Conservation (phyloP, 2,329 filamentous ascomycete species). For the Stachybotrys chlorohalonatus region DNA sequence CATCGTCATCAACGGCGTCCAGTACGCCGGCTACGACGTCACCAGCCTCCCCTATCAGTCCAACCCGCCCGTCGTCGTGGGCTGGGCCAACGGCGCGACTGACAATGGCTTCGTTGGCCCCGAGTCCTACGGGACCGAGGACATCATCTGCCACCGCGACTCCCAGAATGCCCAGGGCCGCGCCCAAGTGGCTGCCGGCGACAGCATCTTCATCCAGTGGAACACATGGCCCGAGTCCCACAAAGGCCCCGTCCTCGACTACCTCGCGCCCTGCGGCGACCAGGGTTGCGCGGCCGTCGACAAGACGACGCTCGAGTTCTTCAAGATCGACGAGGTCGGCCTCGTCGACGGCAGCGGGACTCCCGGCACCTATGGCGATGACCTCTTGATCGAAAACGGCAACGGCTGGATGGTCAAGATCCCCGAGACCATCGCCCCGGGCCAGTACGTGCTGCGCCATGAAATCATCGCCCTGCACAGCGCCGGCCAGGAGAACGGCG, state of each 20-base stretch:
- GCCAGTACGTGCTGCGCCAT: conserved; percentile 40
- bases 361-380: conserved; percentile 24
- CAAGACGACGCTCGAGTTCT: conserved; percentile 46
- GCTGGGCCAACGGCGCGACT: conserved; percentile 31
- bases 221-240: conserved; percentile 33
- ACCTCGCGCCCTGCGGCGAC: conserved; percentile 49
- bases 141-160: conserved; percentile 39
- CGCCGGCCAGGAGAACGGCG: conserved; percentile 32
- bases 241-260: conserved; percentile 50
- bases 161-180: conserved; percentile 27
- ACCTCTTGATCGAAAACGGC: conserved; percentile 32
- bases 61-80: conserved; percentile 15
- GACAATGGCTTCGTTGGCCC: conserved; percentile 43
- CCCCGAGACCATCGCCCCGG: conserved; percentile 23
- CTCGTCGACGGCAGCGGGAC: conserved; percentile 35
- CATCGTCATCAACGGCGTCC: conserved; percentile 15
- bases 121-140: conserved; percentile 24
- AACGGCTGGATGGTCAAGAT: conserved; percentile 25
- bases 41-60: conserved; percentile 10
- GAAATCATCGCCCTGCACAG: conserved; percentile 43
- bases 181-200: conserved; percentile 29
- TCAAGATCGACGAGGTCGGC: conserved; percentile 56
- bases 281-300: conserved; percentile 46
- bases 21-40: conserved; percentile 13
- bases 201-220: conserved; percentile 31